Evolutionary conservation across 345 rosid species (phyloP).

Genomic region (Gossypium bickii): DNA sequence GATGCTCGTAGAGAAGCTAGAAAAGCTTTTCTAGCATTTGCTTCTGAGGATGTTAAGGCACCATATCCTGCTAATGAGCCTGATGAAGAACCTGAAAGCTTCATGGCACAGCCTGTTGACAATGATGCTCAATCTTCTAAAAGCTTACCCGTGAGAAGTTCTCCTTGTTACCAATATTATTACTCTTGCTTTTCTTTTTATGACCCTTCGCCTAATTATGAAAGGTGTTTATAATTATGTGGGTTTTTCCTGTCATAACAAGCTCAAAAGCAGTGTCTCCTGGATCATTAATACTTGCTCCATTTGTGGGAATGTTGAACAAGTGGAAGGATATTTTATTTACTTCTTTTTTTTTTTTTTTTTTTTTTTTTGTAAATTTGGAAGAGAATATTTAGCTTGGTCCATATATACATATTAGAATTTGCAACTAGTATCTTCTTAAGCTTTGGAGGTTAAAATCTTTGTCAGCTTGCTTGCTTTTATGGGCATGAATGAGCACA

Average conservation of each 20-base stretch:
- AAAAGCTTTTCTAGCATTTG: conserved; percentile 86
- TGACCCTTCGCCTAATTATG: not conserved
- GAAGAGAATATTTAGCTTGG: not conserved
- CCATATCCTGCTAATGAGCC: conserved; percentile 31
- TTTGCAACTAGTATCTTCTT: not conserved
- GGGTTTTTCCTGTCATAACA: not conserved
- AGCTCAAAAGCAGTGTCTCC: not conserved
- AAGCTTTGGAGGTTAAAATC: not conserved
- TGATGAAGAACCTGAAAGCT: conserved; percentile 35
- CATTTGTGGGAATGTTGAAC: not conserved
- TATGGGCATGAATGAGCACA: not conserved
- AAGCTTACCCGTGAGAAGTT: conserved; percentile 68
- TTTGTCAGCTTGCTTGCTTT: not conserved
- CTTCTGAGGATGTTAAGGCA: conserved; percentile 48
- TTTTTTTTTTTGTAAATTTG: not conserved
- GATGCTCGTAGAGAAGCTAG: conserved; percentile 98
- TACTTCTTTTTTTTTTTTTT: not conserved
- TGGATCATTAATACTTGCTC: not conserved
- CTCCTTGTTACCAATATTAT: conserved; percentile 18
- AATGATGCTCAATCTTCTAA: conserved; percentile 46
- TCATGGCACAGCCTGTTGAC: conserved; percentile 32
- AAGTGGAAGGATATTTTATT: not conserved
- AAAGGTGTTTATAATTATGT: not conserved
- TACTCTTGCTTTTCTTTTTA: not conserved
- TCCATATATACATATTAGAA: not conserved